A percentile compares a stretch with the other conserved stretches of the same genome.
Evolutionary conservation across 345 rosid species (phyloP).

Genomic region (Eucalyptus fibrosa): DNA sequence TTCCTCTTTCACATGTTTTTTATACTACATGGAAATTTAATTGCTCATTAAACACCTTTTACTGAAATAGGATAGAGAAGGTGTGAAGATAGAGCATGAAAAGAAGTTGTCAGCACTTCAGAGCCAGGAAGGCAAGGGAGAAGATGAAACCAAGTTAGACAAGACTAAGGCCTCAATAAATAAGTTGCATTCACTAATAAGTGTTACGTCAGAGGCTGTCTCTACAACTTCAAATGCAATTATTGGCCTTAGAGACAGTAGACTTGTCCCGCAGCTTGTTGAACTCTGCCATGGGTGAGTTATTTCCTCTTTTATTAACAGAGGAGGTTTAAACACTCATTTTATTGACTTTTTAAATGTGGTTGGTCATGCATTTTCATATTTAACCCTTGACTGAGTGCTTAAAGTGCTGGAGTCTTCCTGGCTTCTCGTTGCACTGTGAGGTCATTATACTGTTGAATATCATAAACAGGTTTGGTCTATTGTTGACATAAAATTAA

Average conservation of each 20-base stretch:
- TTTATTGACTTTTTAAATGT: neutral
- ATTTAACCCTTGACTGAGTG: neutral
- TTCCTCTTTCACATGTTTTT: neutral
- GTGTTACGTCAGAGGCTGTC: constrained; percentile 84
- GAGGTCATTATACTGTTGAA: neutral
- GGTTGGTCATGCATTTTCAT: neutral
- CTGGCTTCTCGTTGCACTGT: neutral
- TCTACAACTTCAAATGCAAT: constrained; percentile 83
- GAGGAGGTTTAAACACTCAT: neutral
- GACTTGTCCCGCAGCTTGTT: constrained; percentile 88
- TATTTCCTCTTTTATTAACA: neutral
- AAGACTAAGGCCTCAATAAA: constrained; percentile 73
- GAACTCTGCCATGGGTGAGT: constrained; percentile 89
- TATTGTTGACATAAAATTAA: neutral
- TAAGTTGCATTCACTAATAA: constrained; percentile 63
- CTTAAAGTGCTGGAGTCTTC: neutral
- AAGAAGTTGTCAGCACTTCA: constrained; percentile 77
- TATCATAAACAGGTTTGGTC: neutral
- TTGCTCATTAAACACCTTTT: neutral
- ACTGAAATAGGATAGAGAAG: constrained; percentile 63
- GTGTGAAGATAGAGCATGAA: constrained; percentile 78
- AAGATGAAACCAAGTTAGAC: constrained; percentile 68
- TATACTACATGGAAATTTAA: neutral
- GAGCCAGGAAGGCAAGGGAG: constrained; percentile 92
- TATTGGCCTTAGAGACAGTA: constrained; percentile 63